These are phyloP conservation scores for Fusarium irregulare DNA, from an alignment of 2,329 filamentous ascomycete species.

Conservation along the genomic window DNA sequence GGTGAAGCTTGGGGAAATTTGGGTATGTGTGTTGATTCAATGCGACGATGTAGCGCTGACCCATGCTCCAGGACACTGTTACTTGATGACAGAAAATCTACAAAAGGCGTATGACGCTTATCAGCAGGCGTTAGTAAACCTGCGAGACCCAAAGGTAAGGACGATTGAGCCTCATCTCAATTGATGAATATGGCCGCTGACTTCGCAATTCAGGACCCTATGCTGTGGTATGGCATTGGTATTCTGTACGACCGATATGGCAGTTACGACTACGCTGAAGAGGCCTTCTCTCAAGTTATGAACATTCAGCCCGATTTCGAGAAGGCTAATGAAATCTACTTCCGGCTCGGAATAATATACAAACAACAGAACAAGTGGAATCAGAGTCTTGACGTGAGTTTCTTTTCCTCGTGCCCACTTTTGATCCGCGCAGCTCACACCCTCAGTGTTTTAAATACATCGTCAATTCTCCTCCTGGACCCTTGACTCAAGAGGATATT, in stretches of 20 bases:
- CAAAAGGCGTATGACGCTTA: constrained; percentile 98
- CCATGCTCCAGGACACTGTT: constrained; percentile 81
- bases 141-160: constrained; percentile 89
- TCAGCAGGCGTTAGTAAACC: constrained; percentile 92
- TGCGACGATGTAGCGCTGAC: constrained; percentile 32
- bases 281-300: constrained; percentile 99
- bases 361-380: constrained; percentile 96
- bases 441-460: constrained; percentile 97
- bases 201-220: constrained; percentile 75
- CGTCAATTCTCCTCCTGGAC: constrained; percentile 89
- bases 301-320: constrained; percentile 97
- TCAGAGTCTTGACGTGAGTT: constrained; percentile 86
- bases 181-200: constrained; percentile 17
- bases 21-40: constrained; percentile 64
- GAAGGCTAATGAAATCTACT: constrained; percentile 99
- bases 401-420: not conserved
- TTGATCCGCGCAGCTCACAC: constrained; percentile 3
- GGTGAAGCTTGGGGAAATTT: constrained; percentile 97
- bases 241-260: constrained; percentile 98
- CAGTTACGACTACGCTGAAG: constrained; percentile 95
- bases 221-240: constrained; percentile 98
- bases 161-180: not conserved
- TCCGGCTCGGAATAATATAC: constrained; percentile 98
- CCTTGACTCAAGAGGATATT: constrained; percentile 96
- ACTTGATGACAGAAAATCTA: constrained; percentile 97